phyloP scores from a whole-genome alignment of 306 rosid genomes.

The Rubus idaeus region DNA sequence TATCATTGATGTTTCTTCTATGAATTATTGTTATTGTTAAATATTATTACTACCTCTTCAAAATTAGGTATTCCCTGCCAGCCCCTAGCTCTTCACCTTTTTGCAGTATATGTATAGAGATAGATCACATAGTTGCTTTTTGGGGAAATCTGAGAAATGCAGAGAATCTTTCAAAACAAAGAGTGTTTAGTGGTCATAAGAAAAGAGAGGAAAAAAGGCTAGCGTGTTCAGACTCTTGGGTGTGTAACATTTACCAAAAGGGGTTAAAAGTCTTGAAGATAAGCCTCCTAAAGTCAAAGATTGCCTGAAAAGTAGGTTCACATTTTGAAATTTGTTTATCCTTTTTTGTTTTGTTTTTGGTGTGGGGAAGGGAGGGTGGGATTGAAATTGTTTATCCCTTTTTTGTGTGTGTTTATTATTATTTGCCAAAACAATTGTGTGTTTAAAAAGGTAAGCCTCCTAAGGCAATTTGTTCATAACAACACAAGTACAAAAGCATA shows the following conservation, averaged over 20 bases:
- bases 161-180: slow-evolving; percentile 1
- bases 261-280: background rate
- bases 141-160: slow-evolving; percentile 3
- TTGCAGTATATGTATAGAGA: background rate
- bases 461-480: background rate
- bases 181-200: background rate
- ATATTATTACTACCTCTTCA: background rate
- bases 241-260: background rate
- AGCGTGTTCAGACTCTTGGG: background rate
- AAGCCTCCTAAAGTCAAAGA: background rate
- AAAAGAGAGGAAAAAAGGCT: background rate
- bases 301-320: background rate
- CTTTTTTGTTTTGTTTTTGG: background rate
- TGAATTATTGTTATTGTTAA: background rate
- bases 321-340: background rate
- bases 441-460: background rate
- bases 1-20: background rate
- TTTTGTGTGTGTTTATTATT: background rate
- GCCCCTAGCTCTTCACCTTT: background rate
- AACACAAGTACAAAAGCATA: background rate
- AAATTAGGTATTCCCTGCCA: background rate
- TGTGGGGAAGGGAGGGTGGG: background rate
- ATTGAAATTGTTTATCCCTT: background rate
- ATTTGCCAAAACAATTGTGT: background rate
- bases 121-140: background rate